These are phyloP conservation scores for Globisporangium canariense DNA, from an alignment of 352 stramenopile genomes.

Conservation along the genomic window DNA sequence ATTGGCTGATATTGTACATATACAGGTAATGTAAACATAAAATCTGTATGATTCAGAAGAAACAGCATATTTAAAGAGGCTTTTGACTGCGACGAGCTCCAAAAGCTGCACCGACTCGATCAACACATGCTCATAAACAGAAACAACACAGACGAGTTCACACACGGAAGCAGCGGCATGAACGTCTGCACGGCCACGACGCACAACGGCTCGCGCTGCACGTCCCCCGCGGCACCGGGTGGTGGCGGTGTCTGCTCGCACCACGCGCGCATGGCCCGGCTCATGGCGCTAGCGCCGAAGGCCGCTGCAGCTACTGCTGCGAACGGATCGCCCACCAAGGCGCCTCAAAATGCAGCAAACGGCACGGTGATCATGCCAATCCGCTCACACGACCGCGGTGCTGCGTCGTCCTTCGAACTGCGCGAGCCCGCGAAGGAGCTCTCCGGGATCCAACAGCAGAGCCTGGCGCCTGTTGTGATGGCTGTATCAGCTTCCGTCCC, in stretches of 20 bases:
- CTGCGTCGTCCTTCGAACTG: conserved; percentile 12
- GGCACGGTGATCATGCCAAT: background rate
- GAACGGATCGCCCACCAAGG: background rate
- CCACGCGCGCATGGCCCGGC: conserved; percentile 72
- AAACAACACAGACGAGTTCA: background rate
- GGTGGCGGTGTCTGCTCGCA: conserved; percentile 58
- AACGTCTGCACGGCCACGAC: conserved; percentile 44
- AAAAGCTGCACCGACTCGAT: conserved; percentile 9
- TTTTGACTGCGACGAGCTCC: background rate
- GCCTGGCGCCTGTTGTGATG: conserved; percentile 1
- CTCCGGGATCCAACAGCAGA: background rate
- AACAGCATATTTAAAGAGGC: too few species aligned
- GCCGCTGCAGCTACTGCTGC: conserved; percentile 7
- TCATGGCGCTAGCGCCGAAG: conserved; percentile 79
- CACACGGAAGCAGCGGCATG: background rate
- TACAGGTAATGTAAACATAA: background rate
- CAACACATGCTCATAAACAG: background rate
- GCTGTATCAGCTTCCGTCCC: background rate
- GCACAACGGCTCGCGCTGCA: conserved; percentile 65
- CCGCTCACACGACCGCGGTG: background rate
- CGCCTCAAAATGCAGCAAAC: background rate
- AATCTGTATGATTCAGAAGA: too few species aligned
- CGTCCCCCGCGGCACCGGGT: conserved; percentile 36
- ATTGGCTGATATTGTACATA: background rate
- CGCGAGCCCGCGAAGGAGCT: background rate